phyloP scores from a whole-genome alignment of 2,329 filamentous ascomycete genomes.

The Scedosporium apiospermum region DNA sequence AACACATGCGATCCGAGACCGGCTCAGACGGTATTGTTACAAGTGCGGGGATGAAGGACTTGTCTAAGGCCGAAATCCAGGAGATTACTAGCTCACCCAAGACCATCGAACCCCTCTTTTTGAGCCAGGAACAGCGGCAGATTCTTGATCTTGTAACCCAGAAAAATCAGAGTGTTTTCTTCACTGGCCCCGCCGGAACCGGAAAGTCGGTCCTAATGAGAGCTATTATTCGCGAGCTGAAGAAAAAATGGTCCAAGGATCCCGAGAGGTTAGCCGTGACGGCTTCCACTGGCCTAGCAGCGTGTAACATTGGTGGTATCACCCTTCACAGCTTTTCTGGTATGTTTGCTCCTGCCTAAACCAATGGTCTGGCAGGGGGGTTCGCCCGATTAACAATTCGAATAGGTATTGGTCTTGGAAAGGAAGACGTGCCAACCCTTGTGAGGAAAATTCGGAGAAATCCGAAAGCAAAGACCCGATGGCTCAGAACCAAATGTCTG shows the following conservation, averaged over 20 bases:
- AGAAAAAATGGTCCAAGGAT: slow-evolving; percentile 65
- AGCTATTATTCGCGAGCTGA: slow-evolving; percentile 75
- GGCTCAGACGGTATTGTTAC: background rate
- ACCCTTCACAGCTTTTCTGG: slow-evolving; percentile 94
- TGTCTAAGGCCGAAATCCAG: slow-evolving; percentile 35
- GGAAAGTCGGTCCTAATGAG: slow-evolving; percentile 95
- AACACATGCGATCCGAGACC: slow-evolving; percentile 15
- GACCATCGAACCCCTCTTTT: slow-evolving; percentile 47
- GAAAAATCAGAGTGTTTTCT: slow-evolving; percentile 82
- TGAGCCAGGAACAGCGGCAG: slow-evolving; percentile 79
- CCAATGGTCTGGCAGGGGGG: background rate
- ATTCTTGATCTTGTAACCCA: slow-evolving; percentile 78
- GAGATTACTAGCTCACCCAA: slow-evolving; percentile 28
- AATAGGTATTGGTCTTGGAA: slow-evolving; percentile 71
- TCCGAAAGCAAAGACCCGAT: slow-evolving; percentile 76
- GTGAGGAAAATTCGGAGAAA: slow-evolving; percentile 89
- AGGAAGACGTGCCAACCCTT: slow-evolving; percentile 70
- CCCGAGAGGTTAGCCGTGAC: slow-evolving; percentile 85
- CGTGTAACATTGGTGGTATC: slow-evolving; percentile 92
- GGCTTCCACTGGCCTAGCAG: slow-evolving; percentile 88
- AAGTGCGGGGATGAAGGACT: slow-evolving; percentile 23
- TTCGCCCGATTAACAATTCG: background rate
- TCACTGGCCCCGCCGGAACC: slow-evolving; percentile 92
- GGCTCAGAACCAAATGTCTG: slow-evolving; percentile 79
- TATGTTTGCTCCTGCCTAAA: slow-evolving; percentile 9